Base-by-base conservation (phyloP, 176 grass and related monocot species). In the Saccharum spontaneum region DNA sequence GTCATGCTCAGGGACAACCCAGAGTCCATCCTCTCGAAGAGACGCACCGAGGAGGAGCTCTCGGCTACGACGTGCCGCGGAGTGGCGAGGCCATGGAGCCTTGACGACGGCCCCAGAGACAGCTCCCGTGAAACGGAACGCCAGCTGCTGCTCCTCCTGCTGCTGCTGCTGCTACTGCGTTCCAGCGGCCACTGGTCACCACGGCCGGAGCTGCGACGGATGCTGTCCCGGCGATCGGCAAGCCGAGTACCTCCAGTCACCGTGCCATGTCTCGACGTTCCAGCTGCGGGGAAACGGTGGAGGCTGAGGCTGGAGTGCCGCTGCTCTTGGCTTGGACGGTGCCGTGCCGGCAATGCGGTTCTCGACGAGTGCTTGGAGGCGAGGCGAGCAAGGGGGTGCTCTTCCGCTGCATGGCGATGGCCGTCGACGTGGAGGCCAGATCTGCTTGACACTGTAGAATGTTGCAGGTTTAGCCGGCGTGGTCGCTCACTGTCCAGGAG, bases 291-390 rank as follows among this genome's bases (percentile, higher is more conserved):
- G 18, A 80, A 60, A 30, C 77, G 38, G 76, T 34, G 1, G 6
- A 43, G 44, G 17, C 12, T 59, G 9, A 75, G 5, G 43, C 16
- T n/a, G 30, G 48, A 20, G 20, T 18, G 2, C 77, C 30, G 57
- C 5, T 65, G 86, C 30, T 84, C 68, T 31, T 34, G 31, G 20
- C 57, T 63, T 7, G 70, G 67, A 52, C 14, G 37, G 26, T 16
- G 31, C 16, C 3, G 17, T 31, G 60, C 62, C 46, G 60, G 75
- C 80, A 45, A 5, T 8, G 77, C 65, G 5, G 48, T 85, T 85
- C 37, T 81, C 43, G 87, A 80, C 45, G 67, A 89, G 33, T 37
- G 34, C 57, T 37, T 80, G 36, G 86, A 81, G 49, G 43, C 44
- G 38, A 88, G 55, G 18, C 76, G 83, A 38, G 40, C 71, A 14